These are phyloP conservation scores for Cymodocea nodosa DNA, from an alignment of 116 monocot species.

Conservation along the genomic window DNA sequence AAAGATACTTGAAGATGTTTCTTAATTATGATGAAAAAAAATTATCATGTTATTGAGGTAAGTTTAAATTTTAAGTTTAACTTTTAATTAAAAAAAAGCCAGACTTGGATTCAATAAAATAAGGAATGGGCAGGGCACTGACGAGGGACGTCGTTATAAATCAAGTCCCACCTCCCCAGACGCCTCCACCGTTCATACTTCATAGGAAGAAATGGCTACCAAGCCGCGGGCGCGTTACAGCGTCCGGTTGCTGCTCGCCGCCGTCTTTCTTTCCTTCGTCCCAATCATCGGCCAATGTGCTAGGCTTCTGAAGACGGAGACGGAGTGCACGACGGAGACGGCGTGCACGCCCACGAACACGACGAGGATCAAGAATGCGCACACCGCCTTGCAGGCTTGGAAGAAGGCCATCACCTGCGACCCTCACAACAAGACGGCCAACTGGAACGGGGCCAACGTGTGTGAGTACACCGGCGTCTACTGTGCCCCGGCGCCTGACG, in stretches of 20 bases:
- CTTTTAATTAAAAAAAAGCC: no score
- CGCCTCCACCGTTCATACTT: background rate
- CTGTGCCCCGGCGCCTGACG: conserved; percentile 20
- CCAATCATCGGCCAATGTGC: no score
- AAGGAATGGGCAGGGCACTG: background rate
- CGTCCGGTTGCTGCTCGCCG: no score
- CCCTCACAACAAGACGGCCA: conserved; percentile 25
- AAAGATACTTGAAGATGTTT: no score
- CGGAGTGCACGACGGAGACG: background rate
- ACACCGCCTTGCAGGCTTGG: conserved; percentile 40
- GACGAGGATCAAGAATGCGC: conserved; percentile 20
- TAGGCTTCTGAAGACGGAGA: background rate
- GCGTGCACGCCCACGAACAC: conserved; percentile 14
- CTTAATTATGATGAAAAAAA: no score
- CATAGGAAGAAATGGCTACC: no score
- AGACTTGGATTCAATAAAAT: background rate
- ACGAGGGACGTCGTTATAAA: background rate
- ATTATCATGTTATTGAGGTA: no score
- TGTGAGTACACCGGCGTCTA: conserved; percentile 38
- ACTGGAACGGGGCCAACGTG: conserved; percentile 39
- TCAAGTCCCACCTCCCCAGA: background rate
- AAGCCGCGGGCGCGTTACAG: no score
- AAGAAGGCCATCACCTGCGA: conserved; percentile 41
- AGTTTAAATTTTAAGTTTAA: no score
- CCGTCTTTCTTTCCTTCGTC: background rate